A percentile compares a stretch with the other conserved stretches of the same genome.
Conservation (phyloP, 257 asterid genomes). For the Salvia hispanica region DNA sequence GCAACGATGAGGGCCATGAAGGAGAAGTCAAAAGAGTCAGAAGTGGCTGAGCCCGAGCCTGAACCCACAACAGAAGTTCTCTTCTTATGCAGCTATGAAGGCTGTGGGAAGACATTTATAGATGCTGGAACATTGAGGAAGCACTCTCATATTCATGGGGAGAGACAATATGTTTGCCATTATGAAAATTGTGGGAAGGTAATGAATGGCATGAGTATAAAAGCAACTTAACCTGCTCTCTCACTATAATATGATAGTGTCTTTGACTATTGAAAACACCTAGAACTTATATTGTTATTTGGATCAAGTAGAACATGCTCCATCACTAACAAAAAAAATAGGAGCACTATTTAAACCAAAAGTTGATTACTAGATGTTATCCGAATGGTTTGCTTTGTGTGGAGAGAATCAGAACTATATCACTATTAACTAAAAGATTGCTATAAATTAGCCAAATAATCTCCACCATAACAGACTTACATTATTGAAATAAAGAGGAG, state of each 20-base stretch:
- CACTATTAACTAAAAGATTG: not conserved
- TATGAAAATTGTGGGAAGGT: constrained; percentile 58
- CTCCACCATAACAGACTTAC: not conserved
- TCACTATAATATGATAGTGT: not conserved
- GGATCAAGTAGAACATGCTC: not conserved
- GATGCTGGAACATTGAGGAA: constrained; percentile 98
- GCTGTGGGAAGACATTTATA: constrained; percentile 96
- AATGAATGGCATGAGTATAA: not conserved
- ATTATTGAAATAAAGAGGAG: too few species aligned
- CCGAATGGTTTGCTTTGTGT: not conserved
- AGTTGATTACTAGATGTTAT: not conserved
- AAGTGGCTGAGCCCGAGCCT: constrained; percentile 72
- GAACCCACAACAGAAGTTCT: constrained; percentile 97
- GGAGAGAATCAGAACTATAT: not conserved
- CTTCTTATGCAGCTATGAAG: constrained; percentile 94
- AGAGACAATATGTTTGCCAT: constrained; percentile 91
- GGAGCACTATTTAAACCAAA: not conserved
- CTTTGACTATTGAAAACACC: not conserved
- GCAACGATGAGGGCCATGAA: constrained; percentile 62
- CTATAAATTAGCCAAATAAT: not conserved
- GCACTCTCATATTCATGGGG: constrained; percentile 98
- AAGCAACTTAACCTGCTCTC: too few species aligned
- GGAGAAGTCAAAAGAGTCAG: constrained; percentile 70
- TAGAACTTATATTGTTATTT: not conserved
- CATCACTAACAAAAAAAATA: not conserved